Conservation (phyloP, 2,329 filamentous ascomycete species). For the Aureobasidium lini region DNA sequence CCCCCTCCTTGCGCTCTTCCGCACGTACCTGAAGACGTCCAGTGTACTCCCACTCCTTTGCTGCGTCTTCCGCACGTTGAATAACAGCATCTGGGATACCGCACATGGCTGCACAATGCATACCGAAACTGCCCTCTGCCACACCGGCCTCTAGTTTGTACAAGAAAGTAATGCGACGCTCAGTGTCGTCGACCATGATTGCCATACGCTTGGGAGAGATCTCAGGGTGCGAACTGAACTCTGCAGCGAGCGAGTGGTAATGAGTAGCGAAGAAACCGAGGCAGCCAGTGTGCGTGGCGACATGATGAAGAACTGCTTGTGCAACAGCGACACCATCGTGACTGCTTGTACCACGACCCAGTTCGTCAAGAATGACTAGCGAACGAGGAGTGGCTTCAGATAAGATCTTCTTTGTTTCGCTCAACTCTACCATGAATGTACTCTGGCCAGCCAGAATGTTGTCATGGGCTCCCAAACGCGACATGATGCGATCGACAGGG, state of each 20-base stretch:
- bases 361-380: slow-evolving; percentile 91
- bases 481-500: slow-evolving; percentile 96
- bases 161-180: slow-evolving; percentile 86
- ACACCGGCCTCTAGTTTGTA: slow-evolving; percentile 92
- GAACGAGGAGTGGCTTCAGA: slow-evolving; percentile 89
- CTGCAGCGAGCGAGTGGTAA: slow-evolving; percentile 86
- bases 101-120: slow-evolving; percentile 99
- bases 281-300: slow-evolving; percentile 87
- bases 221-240: slow-evolving; percentile 85
- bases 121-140: slow-evolving; percentile 93
- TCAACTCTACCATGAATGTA: slow-evolving; percentile 96
- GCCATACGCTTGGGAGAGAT: slow-evolving; percentile 83
- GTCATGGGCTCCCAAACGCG: slow-evolving; percentile 91
- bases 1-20: slow-evolving; percentile 59
- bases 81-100: slow-evolving; percentile 80
- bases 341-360: slow-evolving; percentile 87
- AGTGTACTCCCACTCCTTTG: slow-evolving; percentile 91
- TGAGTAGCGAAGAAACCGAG: slow-evolving; percentile 97
- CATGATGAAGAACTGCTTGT: slow-evolving; percentile 92
- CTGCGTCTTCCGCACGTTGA: slow-evolving; percentile 78
- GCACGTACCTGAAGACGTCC: slow-evolving; percentile 78
- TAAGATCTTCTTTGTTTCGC: slow-evolving; percentile 96
- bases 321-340: slow-evolving; percentile 97
- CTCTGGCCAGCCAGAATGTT: slow-evolving; percentile 98
- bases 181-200: slow-evolving; percentile 80